These are phyloP conservation scores for Bidens hawaiensis DNA, from an alignment of 140 eudicot genomes.

Conservation along the genomic window DNA sequence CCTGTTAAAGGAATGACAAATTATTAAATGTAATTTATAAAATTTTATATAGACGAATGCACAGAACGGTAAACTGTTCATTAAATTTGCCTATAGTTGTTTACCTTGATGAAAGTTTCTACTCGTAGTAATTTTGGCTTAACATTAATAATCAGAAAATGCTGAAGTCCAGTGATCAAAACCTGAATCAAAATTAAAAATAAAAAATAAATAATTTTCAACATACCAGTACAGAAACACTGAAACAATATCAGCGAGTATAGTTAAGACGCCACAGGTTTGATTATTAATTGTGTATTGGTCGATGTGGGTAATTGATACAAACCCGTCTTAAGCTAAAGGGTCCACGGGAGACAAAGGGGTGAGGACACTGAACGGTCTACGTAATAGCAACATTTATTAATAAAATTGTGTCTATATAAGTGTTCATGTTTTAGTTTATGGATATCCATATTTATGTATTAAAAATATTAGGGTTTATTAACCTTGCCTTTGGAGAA, in stretches of 20 bases:
- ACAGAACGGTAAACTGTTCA: not conserved
- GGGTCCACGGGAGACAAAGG: too few relatives aligned
- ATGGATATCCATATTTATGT: too few relatives aligned
- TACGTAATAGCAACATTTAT: too few relatives aligned
- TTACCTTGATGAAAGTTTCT: conserved; percentile 87
- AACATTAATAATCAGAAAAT: conserved; percentile 64
- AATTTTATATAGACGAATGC: conserved; percentile 5
- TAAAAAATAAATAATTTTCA: not conserved
- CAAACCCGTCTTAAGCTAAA: too few relatives aligned
- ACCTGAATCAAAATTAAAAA: conserved; percentile 56
- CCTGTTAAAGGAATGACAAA: conserved; percentile 41
- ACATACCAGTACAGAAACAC: conserved; percentile 3
- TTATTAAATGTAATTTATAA: conserved; percentile 4
- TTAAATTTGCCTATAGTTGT: conserved; percentile 10
- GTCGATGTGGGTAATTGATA: not conserved
- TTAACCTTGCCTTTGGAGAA: too few relatives aligned
- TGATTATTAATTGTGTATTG: not conserved
- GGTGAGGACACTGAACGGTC: too few relatives aligned
- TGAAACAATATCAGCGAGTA: conserved; percentile 4
- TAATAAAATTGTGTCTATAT: too few relatives aligned
- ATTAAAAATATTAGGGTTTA: too few relatives aligned
- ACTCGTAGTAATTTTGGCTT: conserved; percentile 74
- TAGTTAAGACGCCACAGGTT: not conserved
- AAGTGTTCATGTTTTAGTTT: too few relatives aligned
- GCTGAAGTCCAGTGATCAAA: conserved; percentile 86